A percentile compares a stretch with the other conserved stretches of the same genome.
Conservation (phyloP, 208 protist species). For the Endotrypanum monterogeii region DNA sequence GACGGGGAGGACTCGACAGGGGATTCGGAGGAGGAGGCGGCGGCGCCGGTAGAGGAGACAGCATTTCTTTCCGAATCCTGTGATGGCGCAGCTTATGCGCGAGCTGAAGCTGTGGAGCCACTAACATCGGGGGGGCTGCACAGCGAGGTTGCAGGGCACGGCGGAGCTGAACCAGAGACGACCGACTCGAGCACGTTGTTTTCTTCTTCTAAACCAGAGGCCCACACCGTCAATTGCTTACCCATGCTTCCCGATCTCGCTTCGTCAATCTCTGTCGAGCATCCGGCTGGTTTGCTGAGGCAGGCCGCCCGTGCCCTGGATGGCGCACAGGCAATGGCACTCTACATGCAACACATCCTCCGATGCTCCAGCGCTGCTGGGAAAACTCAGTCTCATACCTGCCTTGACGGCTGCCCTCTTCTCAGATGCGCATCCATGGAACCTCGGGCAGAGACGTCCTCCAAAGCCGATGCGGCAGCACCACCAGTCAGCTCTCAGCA, state of each 20-base stretch:
- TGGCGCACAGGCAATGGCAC: slow-evolving; percentile 21
- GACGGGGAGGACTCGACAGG: neutral
- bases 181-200: neutral
- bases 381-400: neutral
- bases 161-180: neutral
- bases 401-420: neutral
- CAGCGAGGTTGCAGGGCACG: no score
- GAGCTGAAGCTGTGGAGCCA: neutral
- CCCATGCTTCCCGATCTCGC: neutral
- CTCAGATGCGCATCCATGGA: neutral
- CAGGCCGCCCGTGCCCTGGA: slow-evolving; percentile 7
- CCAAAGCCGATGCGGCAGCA: neutral
- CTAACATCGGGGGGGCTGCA: neutral
- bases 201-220: neutral
- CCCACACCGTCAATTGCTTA: neutral
- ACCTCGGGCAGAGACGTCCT: neutral
- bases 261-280: neutral
- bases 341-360: slow-evolving; percentile 31
- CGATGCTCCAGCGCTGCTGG: neutral
- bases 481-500: neutral
- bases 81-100: neutral
- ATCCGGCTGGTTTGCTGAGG: neutral
- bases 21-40: slow-evolving; percentile 4
- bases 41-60: neutral
- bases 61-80: neutral